Conservation (phyloP, 805 yeast species). For the Ogataea nitratoaversa region DNA sequence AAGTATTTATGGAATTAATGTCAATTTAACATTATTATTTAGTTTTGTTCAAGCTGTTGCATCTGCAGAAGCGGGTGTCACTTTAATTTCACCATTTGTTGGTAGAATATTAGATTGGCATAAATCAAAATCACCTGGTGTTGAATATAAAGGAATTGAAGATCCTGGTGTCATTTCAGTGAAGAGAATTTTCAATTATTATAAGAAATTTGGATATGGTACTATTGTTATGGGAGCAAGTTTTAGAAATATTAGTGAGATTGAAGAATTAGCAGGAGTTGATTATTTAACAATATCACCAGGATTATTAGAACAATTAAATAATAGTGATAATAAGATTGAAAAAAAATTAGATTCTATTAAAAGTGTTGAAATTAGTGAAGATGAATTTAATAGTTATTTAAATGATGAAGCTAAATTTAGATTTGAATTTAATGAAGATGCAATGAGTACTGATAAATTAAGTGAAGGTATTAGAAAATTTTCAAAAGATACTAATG, state of each 20-base stretch:
- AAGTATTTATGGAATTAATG: constrained; percentile 82
- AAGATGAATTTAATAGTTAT: constrained; percentile 65
- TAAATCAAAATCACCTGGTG: constrained; percentile 89
- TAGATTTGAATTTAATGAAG: constrained; percentile 89
- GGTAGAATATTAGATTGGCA: constrained; percentile 99
- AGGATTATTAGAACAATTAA: constrained; percentile 77
- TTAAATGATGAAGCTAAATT: constrained; percentile 81
- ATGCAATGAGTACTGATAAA: constrained; percentile 98
- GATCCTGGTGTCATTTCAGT: constrained; percentile 98
- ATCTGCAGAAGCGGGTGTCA: constrained; percentile 94
- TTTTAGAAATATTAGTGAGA: constrained; percentile 94
- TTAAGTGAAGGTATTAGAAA: constrained; percentile 96
- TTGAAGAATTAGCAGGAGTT: constrained; percentile 93
- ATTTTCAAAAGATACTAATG: constrained; percentile 48
- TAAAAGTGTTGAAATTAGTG: constrained; percentile 46
- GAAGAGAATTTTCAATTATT: constrained; percentile 86
- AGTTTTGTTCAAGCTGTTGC: constrained; percentile 98
- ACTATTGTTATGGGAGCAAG: constrained; percentile 99
- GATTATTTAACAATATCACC: constrained; percentile 96
- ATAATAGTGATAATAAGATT: constrained; percentile 67
- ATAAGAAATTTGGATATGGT: constrained; percentile 92
- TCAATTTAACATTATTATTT: constrained; percentile 91
- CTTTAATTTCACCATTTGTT: constrained; percentile 96
- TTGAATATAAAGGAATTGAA: constrained; percentile 66
- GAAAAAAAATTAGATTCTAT: constrained; percentile 74